Conservation (phyloP, 2,329 filamentous ascomycete species). For the Uncinocarpus reesii region DNA sequence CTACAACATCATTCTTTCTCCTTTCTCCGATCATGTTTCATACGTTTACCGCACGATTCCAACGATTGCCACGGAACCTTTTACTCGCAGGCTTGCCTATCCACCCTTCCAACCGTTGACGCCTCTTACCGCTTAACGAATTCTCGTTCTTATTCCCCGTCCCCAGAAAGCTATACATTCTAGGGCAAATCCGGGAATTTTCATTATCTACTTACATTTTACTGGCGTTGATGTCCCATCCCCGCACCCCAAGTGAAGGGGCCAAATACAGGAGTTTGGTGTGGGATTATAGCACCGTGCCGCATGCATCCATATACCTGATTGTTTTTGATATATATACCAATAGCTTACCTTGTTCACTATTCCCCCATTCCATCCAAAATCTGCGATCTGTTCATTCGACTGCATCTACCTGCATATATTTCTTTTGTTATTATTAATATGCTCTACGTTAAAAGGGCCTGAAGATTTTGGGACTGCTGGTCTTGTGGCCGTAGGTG, state of each 20-base stretch:
- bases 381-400: neutral
- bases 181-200: neutral
- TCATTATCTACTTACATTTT: neutral
- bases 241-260: neutral
- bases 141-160: neutral
- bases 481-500: neutral
- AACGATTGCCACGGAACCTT: constrained; percentile 3
- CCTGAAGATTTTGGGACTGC: neutral
- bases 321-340: constrained; percentile 3
- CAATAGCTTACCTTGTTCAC: neutral
- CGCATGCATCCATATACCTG: constrained; percentile 2
- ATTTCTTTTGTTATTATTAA: constrained; percentile 3
- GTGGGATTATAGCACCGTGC: neutral
- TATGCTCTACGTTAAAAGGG: neutral
- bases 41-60: constrained; percentile 1
- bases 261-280: constrained; percentile 8
- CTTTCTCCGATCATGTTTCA: neutral
- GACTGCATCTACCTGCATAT: constrained; percentile 8
- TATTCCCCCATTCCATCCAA: neutral
- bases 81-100: neutral
- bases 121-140: neutral
- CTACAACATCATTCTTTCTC: neutral
- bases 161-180: neutral
- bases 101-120: neutral
- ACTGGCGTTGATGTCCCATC: neutral